Evolutionary conservation across 2,329 filamentous ascomycete genomes (phyloP), one percentile per base, ranked within the genome.

Genomic region (Metarhizium album): DNA sequence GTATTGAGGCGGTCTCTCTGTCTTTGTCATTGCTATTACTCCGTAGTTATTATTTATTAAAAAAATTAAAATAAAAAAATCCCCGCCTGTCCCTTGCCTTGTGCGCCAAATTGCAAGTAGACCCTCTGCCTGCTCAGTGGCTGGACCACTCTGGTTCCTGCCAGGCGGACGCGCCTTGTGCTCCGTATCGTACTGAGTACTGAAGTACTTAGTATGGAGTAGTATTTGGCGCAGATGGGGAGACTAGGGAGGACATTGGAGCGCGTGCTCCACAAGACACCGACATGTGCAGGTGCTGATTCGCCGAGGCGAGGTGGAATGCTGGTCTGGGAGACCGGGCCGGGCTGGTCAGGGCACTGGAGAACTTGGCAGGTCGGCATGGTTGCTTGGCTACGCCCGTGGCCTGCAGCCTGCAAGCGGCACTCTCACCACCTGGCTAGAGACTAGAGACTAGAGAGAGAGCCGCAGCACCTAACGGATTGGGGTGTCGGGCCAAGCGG

Each of bases 61-160:
- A n/a, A n/a, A n/a, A n/a, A n/a, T n/a, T n/a, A n/a, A n/a, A n/a
- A n/a, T n/a, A n/a, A n/a, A n/a, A n/a, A n/a, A n/a, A n/a, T n/a
- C n/a, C n/a, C n/a, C n/a, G n/a, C n/a, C n/a, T n/a, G n/a, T n/a
- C n/a, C n/a, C n/a, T n/a, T n/a, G n/a, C n/a, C n/a, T n/a, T n/a
- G n/a, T n/a, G n/a, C n/a, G n/a, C n/a, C n/a, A n/a, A n/a, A 29
- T 29, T 29, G 27, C 27, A 29, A 29, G 27, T 31, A 7, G 27
- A 14, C 43, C 57, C 60, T 57, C 62, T 56, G 55, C 45, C 45
- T 49, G 46, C 49, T 37, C 47, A 49, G 42, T 37, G 23, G 24
- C 7, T 18, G 40, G 18, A 27, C 47, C 47, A 49, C 47, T 31
- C 35, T 47, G 20, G 47, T 29, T n/a, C 29, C 48, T 53, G 46